A percentile compares a stretch with the other conserved stretches of the same genome.
Evolutionary conservation across 2,329 filamentous ascomycete species (phyloP).

Genomic region (Monascus ruber): DNA sequence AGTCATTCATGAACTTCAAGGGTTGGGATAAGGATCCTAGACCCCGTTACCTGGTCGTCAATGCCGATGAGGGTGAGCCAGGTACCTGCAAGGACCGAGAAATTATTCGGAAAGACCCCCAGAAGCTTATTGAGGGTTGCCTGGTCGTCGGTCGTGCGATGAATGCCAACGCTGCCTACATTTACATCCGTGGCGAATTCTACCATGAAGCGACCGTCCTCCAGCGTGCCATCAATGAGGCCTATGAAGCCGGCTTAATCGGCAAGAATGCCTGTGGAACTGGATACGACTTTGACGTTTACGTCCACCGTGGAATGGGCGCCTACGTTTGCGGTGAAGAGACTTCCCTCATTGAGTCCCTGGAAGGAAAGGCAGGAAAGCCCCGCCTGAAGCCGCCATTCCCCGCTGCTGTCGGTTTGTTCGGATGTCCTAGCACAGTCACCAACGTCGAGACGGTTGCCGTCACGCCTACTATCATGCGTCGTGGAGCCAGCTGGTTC

Average conservation of each 20-base stretch:
- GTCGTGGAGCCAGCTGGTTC: slow-evolving; percentile 88
- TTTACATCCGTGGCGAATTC: slow-evolving; percentile 98
- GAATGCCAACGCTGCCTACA: slow-evolving; percentile 98
- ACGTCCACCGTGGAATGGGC: slow-evolving; percentile 89
- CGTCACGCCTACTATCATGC: slow-evolving; percentile 89
- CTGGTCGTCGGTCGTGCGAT: slow-evolving; percentile 91
- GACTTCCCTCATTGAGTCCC: slow-evolving; percentile 92
- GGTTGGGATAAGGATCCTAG: slow-evolving; percentile 97
- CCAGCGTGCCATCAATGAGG: slow-evolving; percentile 93
- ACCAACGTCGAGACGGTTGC: slow-evolving; percentile 97
- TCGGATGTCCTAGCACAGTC: slow-evolving; percentile 94
- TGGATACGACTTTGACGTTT: slow-evolving; percentile 97
- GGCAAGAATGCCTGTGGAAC: slow-evolving; percentile 97
- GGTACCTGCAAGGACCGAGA: slow-evolving; percentile 99
- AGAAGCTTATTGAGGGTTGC: slow-evolving; percentile 97
- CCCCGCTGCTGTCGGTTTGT: slow-evolving; percentile 91
- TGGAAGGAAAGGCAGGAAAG: slow-evolving; percentile 98
- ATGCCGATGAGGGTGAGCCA: slow-evolving; percentile 96
- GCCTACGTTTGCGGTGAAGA: slow-evolving; percentile 98
- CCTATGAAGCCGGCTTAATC: slow-evolving; percentile 86
- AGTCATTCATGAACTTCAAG: slow-evolving; percentile 99
- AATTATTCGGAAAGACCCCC: slow-evolving; percentile 99
- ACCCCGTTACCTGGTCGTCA: slow-evolving; percentile 93
- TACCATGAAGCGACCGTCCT: slow-evolving; percentile 89
- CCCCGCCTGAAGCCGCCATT: slow-evolving; percentile 97